phyloP scores from a whole-genome alignment of 768 basidiomycete genomes.

The Lentinula guzmanii region DNA sequence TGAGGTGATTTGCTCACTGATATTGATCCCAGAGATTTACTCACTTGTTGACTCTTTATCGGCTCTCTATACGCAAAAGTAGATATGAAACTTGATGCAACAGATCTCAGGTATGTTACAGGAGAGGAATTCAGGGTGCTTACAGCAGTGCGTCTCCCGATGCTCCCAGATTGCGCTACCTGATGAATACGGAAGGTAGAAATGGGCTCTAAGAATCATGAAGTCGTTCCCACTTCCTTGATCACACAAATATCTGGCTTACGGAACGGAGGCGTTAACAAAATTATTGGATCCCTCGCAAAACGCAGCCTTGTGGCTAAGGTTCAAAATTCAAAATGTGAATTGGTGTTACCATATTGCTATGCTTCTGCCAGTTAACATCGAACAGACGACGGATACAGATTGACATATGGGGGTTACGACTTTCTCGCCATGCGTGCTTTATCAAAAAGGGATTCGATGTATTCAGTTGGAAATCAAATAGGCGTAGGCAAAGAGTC shows the following conservation, averaged over 20 bases:
- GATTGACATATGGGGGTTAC: constrained; percentile 97
- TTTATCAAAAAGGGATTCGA: constrained; percentile 81
- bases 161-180: constrained; percentile 6
- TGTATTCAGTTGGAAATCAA: constrained; percentile 93
- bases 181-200: constrained; percentile 58
- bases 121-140: constrained; percentile 94
- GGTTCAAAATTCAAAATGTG: constrained; percentile 92
- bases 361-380: constrained; percentile 3
- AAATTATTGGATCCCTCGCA: constrained; percentile 81
- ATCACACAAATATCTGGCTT: constrained; percentile 93
- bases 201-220: constrained; percentile 97
- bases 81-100: constrained; percentile 87
- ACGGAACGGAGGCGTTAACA: constrained; percentile 89
- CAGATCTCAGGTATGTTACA: constrained; percentile 88
- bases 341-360: constrained; percentile 9
- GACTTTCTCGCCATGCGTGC: constrained; percentile 94
- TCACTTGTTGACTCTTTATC: background rate
- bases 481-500: constrained; percentile 99
- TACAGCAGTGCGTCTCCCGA: constrained; percentile 59
- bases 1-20: too few species aligned
- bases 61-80: background rate
- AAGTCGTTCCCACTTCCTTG: constrained; percentile 84
- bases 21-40: too few species aligned
- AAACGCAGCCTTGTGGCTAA: constrained; percentile 87
- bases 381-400: constrained; percentile 86